Evolutionary conservation across 106 monocot species (phyloP).

Genomic region (Xerophyta viscosa): DNA sequence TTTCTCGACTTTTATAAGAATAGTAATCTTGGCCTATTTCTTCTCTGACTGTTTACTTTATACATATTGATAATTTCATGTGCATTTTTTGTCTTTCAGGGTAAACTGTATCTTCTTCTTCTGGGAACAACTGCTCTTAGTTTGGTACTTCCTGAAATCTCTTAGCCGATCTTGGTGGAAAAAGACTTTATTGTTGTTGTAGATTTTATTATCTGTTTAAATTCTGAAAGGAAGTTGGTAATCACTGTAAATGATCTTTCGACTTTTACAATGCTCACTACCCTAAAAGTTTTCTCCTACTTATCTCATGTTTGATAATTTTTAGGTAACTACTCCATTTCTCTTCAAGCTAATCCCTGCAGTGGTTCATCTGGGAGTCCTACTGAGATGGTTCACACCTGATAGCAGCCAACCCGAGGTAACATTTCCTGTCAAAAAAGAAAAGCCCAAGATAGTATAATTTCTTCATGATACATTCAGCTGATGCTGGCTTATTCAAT

Average conservation of each 20-base stretch:
- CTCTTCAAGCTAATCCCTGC: slow-evolving; percentile 46
- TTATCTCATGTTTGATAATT: not conserved
- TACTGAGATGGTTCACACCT: slow-evolving; percentile 34
- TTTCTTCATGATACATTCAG: not conserved
- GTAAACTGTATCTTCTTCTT: slow-evolving; percentile 38
- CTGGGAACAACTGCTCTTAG: slow-evolving; percentile 53
- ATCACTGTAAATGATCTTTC: too few relatives aligned
- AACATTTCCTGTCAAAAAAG: not conserved
- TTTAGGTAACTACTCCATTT: slow-evolving; percentile 43
- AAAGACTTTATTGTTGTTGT: too few relatives aligned
- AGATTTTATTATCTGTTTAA: too few relatives aligned
- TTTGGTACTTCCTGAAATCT: slow-evolving; percentile 38
- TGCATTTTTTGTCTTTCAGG: slow-evolving; percentile 26
- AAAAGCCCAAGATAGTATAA: not conserved
- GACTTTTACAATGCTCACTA: too few relatives aligned
- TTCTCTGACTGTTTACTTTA: too few relatives aligned
- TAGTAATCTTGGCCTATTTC: too few relatives aligned
- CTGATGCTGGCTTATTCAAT: not conserved
- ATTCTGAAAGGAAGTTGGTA: too few relatives aligned
- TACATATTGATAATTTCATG: too few relatives aligned
- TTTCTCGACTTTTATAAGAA: too few relatives aligned
- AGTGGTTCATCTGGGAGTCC: slow-evolving; percentile 40
- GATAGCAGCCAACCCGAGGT: slow-evolving; percentile 33
- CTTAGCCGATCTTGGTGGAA: not conserved
- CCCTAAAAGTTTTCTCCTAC: not conserved